phyloP scores from a whole-genome alignment of 2,329 filamentous ascomycete genomes.

The Fonsecaea multimorphosa region DNA sequence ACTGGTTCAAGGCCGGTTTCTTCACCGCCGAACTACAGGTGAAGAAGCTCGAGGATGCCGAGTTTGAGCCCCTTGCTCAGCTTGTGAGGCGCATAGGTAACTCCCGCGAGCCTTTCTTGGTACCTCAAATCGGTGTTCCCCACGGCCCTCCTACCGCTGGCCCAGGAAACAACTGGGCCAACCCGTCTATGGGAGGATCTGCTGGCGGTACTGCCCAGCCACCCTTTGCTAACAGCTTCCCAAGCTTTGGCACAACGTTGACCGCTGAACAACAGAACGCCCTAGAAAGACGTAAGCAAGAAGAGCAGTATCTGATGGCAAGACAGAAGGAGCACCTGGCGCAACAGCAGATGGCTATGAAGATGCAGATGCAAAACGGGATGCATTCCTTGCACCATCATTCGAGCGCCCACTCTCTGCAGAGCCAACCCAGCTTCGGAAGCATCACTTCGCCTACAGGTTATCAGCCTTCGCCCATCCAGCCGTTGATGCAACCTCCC shows the following conservation, averaged over 20 bases:
- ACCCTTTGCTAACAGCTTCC: conserved; percentile 90
- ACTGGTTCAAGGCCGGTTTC: conserved; percentile 99
- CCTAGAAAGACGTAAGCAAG: conserved; percentile 92
- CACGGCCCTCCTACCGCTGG: conserved; percentile 67
- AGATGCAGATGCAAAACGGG: conserved; percentile 70
- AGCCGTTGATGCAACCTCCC: conserved; percentile 63
- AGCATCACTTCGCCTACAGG: conserved; percentile 88
- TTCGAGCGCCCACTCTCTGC: conserved; percentile 91
- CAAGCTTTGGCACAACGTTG: conserved; percentile 92
- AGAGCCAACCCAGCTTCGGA: conserved; percentile 95
- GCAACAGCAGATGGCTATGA: conserved; percentile 77
- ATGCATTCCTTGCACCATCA: conserved; percentile 80
- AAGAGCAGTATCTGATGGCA: conserved; percentile 96
- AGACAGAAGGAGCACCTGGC: conserved; percentile 92
- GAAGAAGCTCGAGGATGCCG: conserved; percentile 89
- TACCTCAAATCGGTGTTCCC: conserved; percentile 93
- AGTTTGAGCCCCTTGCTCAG: conserved; percentile 94
- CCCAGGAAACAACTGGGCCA: conserved; percentile 41
- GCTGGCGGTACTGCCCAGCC: conserved; percentile 72
- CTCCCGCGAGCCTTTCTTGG: conserved; percentile 94
- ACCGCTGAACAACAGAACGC: conserved; percentile 99
- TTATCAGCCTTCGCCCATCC: conserved; percentile 67
- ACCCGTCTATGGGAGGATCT: conserved; percentile 57
- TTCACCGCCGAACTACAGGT: conserved; percentile 94
- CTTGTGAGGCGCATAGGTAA: conserved; percentile 95